phyloP scores from a whole-genome alignment of 257 asterid species.

The Sherardia arvensis region DNA sequence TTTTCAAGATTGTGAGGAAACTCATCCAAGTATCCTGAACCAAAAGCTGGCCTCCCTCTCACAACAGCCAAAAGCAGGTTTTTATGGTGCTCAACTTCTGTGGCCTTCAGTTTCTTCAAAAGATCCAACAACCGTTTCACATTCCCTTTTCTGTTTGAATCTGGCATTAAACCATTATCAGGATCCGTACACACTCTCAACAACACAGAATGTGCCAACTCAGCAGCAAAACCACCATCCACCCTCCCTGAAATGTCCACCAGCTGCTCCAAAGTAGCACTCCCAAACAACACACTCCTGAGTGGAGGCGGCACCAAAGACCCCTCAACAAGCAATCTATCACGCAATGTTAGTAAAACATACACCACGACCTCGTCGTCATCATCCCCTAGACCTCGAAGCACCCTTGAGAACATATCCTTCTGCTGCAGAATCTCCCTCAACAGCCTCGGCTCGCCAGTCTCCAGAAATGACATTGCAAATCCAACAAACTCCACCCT shows the following conservation, averaged over 20 bases:
- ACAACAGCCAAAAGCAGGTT: conserved; percentile 64
- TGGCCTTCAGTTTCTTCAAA: conserved; percentile 76
- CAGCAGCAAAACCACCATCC: conserved; percentile 49
- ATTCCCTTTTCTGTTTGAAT: conserved; percentile 66
- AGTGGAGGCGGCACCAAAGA: conserved; percentile 72
- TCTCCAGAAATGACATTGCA: conserved; percentile 75
- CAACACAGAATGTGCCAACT: conserved; percentile 57
- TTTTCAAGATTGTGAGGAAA: conserved; percentile 79
- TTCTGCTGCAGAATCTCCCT: conserved; percentile 78
- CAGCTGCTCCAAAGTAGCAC: conserved; percentile 79
- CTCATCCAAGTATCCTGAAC: conserved; percentile 75
- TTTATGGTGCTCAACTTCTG: conserved; percentile 56
- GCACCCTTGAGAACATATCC: conserved; percentile 85
- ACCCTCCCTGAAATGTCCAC: conserved; percentile 54
- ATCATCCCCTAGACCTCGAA: conserved; percentile 77
- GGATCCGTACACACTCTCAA: conserved; percentile 67
- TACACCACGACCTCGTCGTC: conserved; percentile 58
- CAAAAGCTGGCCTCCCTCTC: conserved; percentile 60
- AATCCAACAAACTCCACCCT: conserved; percentile 67
- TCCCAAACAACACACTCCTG: conserved; percentile 91
- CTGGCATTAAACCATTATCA: conserved; percentile 86
- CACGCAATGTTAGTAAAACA: conserved; percentile 46
- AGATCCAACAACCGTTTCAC: conserved; percentile 65
- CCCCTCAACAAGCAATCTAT: conserved; percentile 60
- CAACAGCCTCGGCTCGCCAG: conserved; percentile 66